Base-by-base conservation (phyloP, 352 stramenopile genomes). In the Thalassiosira exigua region DNA sequence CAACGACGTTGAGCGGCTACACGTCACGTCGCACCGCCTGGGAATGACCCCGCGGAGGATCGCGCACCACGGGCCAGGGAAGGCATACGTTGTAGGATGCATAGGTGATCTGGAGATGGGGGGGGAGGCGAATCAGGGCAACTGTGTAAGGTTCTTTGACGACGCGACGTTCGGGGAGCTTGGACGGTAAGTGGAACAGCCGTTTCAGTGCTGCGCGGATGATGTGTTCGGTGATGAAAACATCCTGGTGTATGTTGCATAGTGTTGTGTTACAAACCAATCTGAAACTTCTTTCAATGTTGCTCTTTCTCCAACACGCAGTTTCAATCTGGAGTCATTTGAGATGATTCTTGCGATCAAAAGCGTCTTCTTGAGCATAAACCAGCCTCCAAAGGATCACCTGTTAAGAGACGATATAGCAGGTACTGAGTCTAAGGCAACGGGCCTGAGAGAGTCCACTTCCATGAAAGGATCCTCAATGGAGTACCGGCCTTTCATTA, bases 1-100 rank as follows among this genome's bases (percentile, higher is more conserved):
- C 42, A 97, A 99, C 76, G 95, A 98, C 77, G 98, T 99, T 75
- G 96, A 99, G 77, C 99, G 99, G 76, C 92, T 99, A 36, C 97
- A 99, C 87, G 98, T 99, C 53, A 96, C 98, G 66, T 98, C 96
- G 32, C 96, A 97, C 67, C 95, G 93, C 59, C 76, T 99, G 14
- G 95, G 96, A 32, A 96, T 98, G 84, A 96, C 95, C 82, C 95
- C 96, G 1, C 93, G 96, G 24, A 88, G 95, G 66, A 97, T 98
- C 74, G 91, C 94, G n/a, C 85, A 94, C 53, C 90, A 92, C 44
- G 62, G 82, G n/a, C 86, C 84, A 54, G 87, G 85, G 12, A 68
- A 84, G 27, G 68, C 93, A 9, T 93, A 94, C 80, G 88, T 81
- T 54, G 85, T 95, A 26, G 88, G 89, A 24, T 93, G 87, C 50